Base-by-base conservation (phyloP, 805 yeast genomes). In the Candida patagonica region DNA sequence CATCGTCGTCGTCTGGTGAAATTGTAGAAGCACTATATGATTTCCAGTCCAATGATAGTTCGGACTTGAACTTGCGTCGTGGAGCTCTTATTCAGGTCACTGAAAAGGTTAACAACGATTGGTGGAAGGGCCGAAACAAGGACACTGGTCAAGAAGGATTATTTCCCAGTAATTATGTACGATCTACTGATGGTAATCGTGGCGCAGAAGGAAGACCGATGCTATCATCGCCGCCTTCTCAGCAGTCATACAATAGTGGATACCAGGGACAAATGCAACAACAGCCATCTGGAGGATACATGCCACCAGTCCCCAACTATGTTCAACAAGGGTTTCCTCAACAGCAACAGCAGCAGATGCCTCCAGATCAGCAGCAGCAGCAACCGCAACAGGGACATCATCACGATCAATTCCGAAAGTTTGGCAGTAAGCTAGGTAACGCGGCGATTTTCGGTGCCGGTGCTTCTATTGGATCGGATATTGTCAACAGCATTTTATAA, bases 401-500 rank as follows among this genome's bases (percentile, higher is more conserved):
- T 6, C 35, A 38, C 12, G 46, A 42, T 2, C 45, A 27, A 15
- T 35, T 52, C 43, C 75, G 74, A 60, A 78, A 71, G 53, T 74
- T 84, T 50, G 94, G 94, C 20, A 70, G 82, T 47, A 80, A 84
- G 61, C 64, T 88, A 43, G 95, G 95, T 44, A 77, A 86, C 50
- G 94, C 96, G n/a, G 88, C 94, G 26, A 75, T 88, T 36, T 89
- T 86, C 49, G 96, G 96, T 61, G 96, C 95, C 7, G 97, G 97
- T 67, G 95, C 96, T 29, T 80, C 95, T 1, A 68, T 88, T 40
- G 97, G 97, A 55, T 71, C 84, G 33, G 86, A 82, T 53, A 52
- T 89, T 38, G 84, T 88, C 42, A 48, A 53, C 42, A 45, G 49
- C 20, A 53, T 53, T 16, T 53, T 53, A 26, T 52, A 50, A 37